phyloP scores from a whole-genome alignment of 305 asterid genomes.

The Salvia sclarea region DNA sequence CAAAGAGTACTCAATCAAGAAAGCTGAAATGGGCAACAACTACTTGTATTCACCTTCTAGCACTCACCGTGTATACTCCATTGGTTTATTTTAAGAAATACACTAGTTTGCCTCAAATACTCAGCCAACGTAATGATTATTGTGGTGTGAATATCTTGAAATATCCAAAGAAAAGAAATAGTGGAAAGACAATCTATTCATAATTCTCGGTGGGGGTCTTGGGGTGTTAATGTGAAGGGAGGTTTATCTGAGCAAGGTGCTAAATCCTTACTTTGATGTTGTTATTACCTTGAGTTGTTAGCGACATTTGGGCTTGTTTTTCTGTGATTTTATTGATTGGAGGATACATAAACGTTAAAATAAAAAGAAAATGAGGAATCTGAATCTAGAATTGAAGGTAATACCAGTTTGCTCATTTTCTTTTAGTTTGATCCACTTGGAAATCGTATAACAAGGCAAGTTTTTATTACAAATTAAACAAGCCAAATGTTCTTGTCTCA shows the following conservation, averaged over 20 bases:
- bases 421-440: slow-evolving; percentile 16
- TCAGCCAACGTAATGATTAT: not conserved
- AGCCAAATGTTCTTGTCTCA: slow-evolving; percentile 11
- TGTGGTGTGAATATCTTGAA: not conserved
- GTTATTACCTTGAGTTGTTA: slow-evolving; percentile 7
- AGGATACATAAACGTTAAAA: not conserved
- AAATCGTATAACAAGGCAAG: not conserved
- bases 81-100: slow-evolving; percentile 1
- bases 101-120: not conserved
- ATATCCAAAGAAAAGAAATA: not conserved
- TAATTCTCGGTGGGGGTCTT: not conserved
- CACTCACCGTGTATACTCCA: slow-evolving; percentile 14
- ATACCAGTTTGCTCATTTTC: slow-evolving; percentile 5
- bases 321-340: not conserved
- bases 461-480: slow-evolving; percentile 5
- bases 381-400: not conserved
- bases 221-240: not conserved
- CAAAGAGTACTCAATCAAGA: slow-evolving; percentile 3
- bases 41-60: slow-evolving; percentile 18
- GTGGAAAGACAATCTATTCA: not conserved
- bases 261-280: not conserved
- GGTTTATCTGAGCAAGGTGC: not conserved
- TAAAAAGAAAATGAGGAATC: not conserved
- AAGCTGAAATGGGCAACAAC: not conserved
- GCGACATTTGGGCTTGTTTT: not conserved